Conservation (phyloP, 805 yeast genomes). For the Scheffersomyces stipitis region DNA sequence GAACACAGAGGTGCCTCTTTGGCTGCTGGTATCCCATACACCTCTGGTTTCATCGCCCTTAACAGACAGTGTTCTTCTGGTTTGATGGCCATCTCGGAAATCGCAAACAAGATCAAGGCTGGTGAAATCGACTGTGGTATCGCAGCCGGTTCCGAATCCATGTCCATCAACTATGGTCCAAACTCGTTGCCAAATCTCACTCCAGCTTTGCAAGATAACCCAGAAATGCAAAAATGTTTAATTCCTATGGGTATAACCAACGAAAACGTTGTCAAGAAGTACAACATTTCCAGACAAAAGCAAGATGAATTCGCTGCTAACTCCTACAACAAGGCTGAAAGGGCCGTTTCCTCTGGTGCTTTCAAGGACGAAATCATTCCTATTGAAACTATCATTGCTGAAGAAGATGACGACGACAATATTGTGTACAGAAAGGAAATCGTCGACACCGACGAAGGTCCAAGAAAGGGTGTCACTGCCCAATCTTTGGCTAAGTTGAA, state of each 20-base stretch:
- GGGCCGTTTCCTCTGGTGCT: slow-evolving; percentile 66
- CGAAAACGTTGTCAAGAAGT: slow-evolving; percentile 81
- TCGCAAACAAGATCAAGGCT: slow-evolving; percentile 80
- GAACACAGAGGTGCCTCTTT: slow-evolving; percentile 91
- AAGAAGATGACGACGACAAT: slow-evolving; percentile 56
- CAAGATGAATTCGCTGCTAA: slow-evolving; percentile 90
- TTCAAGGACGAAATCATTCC: slow-evolving; percentile 91
- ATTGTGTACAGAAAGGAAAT: slow-evolving; percentile 39
- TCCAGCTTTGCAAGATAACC: slow-evolving; percentile 31
- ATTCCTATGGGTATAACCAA: slow-evolving; percentile 97
- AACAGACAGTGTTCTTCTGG: slow-evolving; percentile 97
- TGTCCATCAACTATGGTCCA: slow-evolving; percentile 89
- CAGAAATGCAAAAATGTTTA: slow-evolving; percentile 61
- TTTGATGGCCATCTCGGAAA: slow-evolving; percentile 82
- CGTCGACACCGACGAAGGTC: slow-evolving; percentile 82
- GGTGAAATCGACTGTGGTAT: slow-evolving; percentile 93
- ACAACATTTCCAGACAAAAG: slow-evolving; percentile 58
- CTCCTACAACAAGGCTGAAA: slow-evolving; percentile 82
- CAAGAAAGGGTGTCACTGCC: slow-evolving; percentile 82
- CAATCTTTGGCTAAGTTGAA: slow-evolving; percentile 69
- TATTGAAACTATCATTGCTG: slow-evolving; percentile 57
- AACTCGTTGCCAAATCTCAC: slow-evolving; percentile 58
- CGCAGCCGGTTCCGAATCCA: slow-evolving; percentile 92
- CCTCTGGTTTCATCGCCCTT: slow-evolving; percentile 75
- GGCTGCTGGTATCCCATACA: slow-evolving; percentile 86